These are phyloP conservation scores for Spergularia marina DNA, from an alignment of 148 eudicot species.

Conservation along the genomic window DNA sequence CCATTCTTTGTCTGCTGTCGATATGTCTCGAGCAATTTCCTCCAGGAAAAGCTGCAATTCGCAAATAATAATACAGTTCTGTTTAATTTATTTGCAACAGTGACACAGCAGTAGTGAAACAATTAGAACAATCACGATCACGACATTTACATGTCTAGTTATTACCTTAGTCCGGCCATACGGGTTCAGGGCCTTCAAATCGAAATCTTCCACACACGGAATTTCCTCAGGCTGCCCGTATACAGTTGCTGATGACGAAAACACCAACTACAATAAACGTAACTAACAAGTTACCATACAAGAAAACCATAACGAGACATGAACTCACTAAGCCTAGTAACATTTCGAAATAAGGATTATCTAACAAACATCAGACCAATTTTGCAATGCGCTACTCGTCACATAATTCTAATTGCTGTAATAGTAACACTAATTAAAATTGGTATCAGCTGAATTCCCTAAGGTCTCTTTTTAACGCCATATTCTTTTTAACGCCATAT, in stretches of 20 bases:
- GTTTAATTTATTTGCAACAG: not conserved
- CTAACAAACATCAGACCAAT: too few species aligned
- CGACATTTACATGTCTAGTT: not conserved
- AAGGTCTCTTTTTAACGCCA: too few species aligned
- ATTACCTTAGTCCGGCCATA: constrained; percentile 89
- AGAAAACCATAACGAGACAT: not conserved
- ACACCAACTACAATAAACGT: constrained; percentile 58
- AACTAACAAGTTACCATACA: not conserved
- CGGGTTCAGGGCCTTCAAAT: constrained; percentile 75
- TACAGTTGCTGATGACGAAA: constrained; percentile 93
- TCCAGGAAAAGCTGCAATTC: constrained; percentile 61
- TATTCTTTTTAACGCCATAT: too few species aligned
- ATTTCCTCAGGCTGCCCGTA: constrained; percentile 84
- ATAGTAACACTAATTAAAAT: too few species aligned
- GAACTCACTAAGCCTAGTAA: too few species aligned
- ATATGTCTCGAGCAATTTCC: constrained; percentile 79
- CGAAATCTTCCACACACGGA: constrained; percentile 76
- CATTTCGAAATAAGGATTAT: too few species aligned
- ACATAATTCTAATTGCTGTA: too few species aligned
- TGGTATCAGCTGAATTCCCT: too few species aligned
- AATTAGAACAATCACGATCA: not conserved
- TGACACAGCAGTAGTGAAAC: not conserved
- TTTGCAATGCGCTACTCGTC: too few species aligned
- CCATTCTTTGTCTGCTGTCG: constrained; percentile 75
- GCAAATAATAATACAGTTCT: not conserved